These are phyloP conservation scores for Cordyceps fumosorosea DNA, from an alignment of 2,329 filamentous ascomycete species.

Conservation along the genomic window DNA sequence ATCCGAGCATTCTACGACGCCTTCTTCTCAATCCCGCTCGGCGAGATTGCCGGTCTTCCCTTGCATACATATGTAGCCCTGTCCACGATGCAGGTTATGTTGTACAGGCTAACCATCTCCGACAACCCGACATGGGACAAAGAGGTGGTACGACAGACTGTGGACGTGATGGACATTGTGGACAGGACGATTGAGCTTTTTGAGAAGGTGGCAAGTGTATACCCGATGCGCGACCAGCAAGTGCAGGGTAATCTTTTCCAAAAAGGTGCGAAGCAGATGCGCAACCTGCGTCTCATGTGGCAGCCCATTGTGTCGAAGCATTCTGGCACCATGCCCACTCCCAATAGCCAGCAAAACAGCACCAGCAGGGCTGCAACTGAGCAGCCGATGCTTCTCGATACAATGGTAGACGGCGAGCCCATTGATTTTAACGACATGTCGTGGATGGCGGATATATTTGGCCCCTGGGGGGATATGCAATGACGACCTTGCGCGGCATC, in stretches of 20 bases:
- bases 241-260: constrained; percentile 26
- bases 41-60: constrained; percentile 26
- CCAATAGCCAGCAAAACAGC: constrained; percentile 20
- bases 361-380: constrained; percentile 10
- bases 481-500: neutral
- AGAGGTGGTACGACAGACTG: constrained; percentile 27
- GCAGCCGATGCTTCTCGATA: constrained; percentile 16
- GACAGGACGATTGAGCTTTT: constrained; percentile 30
- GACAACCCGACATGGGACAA: constrained; percentile 37
- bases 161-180: constrained; percentile 29
- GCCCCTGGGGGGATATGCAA: constrained; percentile 31
- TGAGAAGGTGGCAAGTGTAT: constrained; percentile 20
- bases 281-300: constrained; percentile 28
- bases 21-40: constrained; percentile 26
- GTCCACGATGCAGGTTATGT: constrained; percentile 29
- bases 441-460: constrained; percentile 34
- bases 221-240: constrained; percentile 22
- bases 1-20: constrained; percentile 31
- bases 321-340: constrained; percentile 24
- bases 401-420: constrained; percentile 17
- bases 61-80: constrained; percentile 29
- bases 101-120: constrained; percentile 33
- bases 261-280: constrained; percentile 30
- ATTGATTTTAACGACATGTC: constrained; percentile 29
- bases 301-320: constrained; percentile 28